A percentile compares a stretch with the other conserved stretches of the same genome.
These are phyloP conservation scores for Prillingera fragicola DNA, from an alignment of 1,284 basidiomycete species.

Conservation along the genomic window DNA sequence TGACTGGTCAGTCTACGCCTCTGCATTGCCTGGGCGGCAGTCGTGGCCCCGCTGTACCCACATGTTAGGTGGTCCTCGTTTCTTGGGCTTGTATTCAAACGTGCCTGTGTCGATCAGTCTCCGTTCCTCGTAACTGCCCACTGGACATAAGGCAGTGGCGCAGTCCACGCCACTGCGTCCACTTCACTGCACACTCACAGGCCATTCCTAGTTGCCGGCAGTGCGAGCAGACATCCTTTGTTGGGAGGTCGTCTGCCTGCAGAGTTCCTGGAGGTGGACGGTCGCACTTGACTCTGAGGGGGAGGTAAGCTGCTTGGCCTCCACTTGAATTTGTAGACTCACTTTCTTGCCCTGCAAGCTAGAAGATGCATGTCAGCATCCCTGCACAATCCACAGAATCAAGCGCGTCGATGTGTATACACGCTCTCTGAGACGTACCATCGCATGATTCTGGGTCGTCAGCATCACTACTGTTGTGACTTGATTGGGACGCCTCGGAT, in stretches of 20 bases:
- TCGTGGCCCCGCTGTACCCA: too few relatives aligned
- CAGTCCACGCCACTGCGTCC: too few relatives aligned
- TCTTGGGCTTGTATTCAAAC: slow-evolving; percentile 86
- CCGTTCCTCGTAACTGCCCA: background rate
- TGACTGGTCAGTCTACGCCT: background rate
- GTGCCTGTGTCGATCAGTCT: slow-evolving; percentile 49
- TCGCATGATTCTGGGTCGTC: slow-evolving; percentile 36
- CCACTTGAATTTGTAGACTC: slow-evolving; percentile 9
- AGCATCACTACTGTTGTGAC: too few relatives aligned
- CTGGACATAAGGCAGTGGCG: too few relatives aligned
- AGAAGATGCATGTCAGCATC: slow-evolving; percentile 5
- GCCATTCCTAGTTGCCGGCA: slow-evolving; percentile 72
- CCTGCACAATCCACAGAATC: background rate
- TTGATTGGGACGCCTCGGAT: too few relatives aligned
- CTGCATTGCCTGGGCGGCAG: too few relatives aligned
- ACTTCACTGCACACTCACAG: too few relatives aligned
- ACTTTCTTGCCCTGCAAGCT: slow-evolving; percentile 46
- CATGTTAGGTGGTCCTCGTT: slow-evolving; percentile 82
- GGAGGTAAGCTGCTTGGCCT: background rate
- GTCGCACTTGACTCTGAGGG: slow-evolving; percentile 40
- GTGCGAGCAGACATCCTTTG: slow-evolving; percentile 50
- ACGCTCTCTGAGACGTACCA: slow-evolving; percentile 26
- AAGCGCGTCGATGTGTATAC: background rate
- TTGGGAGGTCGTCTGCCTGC: slow-evolving; percentile 5
- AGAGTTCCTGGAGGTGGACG: slow-evolving; percentile 32